Percentiles rank a stretch among this genome's conserved stretches.
Evolutionary conservation across 768 basidiomycete species (phyloP).

Genomic region (Tricholoma terreum): DNA sequence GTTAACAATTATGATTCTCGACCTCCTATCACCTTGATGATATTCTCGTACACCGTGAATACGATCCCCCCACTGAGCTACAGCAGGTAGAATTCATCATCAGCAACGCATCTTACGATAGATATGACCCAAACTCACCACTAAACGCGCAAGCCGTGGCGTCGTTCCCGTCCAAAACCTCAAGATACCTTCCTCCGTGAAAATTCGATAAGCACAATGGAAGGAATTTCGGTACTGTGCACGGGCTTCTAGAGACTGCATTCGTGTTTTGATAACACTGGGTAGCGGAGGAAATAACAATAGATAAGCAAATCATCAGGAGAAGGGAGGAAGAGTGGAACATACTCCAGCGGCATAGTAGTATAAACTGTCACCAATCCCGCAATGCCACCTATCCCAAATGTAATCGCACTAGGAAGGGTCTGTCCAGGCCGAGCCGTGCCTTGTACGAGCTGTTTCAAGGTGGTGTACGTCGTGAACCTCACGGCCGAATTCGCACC

Average conservation of each 20-base stretch:
- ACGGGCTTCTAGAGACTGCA: constrained; percentile 88
- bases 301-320: constrained; percentile 13
- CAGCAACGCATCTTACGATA: too few relatives aligned
- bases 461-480: constrained; percentile 91
- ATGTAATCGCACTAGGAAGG: constrained; percentile 85
- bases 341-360: constrained; percentile 79
- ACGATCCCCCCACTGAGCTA: constrained; percentile 92
- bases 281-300: background rate
- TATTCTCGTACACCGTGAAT: constrained; percentile 87
- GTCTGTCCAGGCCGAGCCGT: constrained; percentile 78
- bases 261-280: constrained; percentile 96
- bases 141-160: constrained; percentile 78
- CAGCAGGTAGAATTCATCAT: background rate
- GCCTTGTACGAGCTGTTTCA: constrained; percentile 92
- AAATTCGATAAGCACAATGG: constrained; percentile 93
- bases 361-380: constrained; percentile 94
- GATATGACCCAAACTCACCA: constrained; percentile 67
- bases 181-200: constrained; percentile 88
- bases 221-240: constrained; percentile 89
- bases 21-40: constrained; percentile 48
- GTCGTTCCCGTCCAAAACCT: constrained; percentile 98
- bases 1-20: background rate
- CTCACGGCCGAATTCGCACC: constrained; percentile 96
- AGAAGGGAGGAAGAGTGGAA: background rate
- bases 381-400: constrained; percentile 90